phyloP scores from a whole-genome alignment of 2,329 filamentous ascomycete genomes.

The Talaromyces sp. region DNA sequence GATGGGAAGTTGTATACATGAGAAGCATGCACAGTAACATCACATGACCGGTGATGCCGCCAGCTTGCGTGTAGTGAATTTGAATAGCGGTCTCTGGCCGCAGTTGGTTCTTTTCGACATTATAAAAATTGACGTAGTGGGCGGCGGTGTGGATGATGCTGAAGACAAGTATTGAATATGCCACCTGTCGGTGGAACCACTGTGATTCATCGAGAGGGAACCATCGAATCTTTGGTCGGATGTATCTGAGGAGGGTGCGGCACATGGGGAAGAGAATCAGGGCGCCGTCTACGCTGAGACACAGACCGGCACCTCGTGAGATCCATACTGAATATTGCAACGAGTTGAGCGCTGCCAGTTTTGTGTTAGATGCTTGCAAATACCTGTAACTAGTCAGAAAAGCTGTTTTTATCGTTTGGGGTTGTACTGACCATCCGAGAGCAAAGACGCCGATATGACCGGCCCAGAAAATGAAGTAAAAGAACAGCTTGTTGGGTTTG shows the following conservation, averaged over 20 bases:
- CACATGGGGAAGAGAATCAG: conserved; percentile 93
- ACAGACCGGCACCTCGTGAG: conserved; percentile 85
- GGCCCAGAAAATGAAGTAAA: conserved; percentile 77
- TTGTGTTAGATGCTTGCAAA: conserved; percentile 65
- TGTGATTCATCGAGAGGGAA: conserved; percentile 92
- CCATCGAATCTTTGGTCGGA: conserved; percentile 83
- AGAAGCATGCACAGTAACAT: conserved; percentile 99
- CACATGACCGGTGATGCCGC: conserved; percentile 90
- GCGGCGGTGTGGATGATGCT: conserved; percentile 69
- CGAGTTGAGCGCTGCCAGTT: conserved; percentile 72
- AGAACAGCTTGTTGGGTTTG: conserved; percentile 65
- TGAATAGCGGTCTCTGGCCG: conserved; percentile 75
- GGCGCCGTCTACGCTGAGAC: conserved; percentile 76
- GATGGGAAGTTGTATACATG: conserved; percentile 94
- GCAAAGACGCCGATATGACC: conserved; percentile 76
- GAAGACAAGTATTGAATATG: conserved; percentile 83
- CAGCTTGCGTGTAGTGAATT: conserved; percentile 85
- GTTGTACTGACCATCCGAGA: conserved; percentile 68
- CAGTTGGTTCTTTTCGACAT: conserved; percentile 81
- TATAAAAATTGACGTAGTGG: conserved; percentile 99
- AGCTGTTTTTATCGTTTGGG: background rate
- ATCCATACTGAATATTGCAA: conserved; percentile 91
- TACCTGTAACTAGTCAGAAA: conserved; percentile 53
- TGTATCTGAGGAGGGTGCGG: conserved; percentile 76
- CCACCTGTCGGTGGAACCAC: conserved; percentile 94